Evolutionary conservation across 257 asterid genomes (phyloP).

Genomic region (Verbena officinalis): DNA sequence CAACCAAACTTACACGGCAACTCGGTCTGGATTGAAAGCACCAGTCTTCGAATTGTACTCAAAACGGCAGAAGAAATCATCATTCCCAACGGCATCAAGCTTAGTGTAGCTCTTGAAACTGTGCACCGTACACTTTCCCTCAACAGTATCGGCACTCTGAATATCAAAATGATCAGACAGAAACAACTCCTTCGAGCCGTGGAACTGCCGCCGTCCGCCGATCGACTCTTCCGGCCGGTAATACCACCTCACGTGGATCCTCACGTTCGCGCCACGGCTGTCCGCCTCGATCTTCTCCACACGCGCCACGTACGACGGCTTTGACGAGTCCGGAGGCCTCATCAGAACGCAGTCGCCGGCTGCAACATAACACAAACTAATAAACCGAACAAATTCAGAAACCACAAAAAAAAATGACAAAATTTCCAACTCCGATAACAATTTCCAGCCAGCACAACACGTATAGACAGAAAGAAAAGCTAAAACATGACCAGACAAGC

Average conservation of each 20-base stretch:
- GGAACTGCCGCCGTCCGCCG: slow-evolving; percentile 92
- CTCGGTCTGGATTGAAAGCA: slow-evolving; percentile 90
- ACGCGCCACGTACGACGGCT: slow-evolving; percentile 85
- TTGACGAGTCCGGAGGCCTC: slow-evolving; percentile 78
- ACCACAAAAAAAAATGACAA: slow-evolving; percentile 16
- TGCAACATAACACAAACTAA: slow-evolving; percentile 29
- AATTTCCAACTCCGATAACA: slow-evolving; percentile 28
- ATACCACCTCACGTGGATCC: slow-evolving; percentile 82
- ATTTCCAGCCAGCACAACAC: slow-evolving; percentile 33
- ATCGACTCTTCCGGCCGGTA: slow-evolving; percentile 98
- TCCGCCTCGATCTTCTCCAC: slow-evolving; percentile 93
- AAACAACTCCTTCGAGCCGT: slow-evolving; percentile 89
- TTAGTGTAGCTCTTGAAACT: slow-evolving; percentile 82
- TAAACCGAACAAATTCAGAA: neutral
- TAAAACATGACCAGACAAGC: neutral
- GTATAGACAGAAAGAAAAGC: too few relatives aligned
- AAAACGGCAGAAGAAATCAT: slow-evolving; percentile 91
- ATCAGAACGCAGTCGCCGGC: slow-evolving; percentile 95
- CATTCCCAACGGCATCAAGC: slow-evolving; percentile 90
- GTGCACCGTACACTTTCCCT: slow-evolving; percentile 90
- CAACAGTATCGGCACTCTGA: slow-evolving; percentile 90
- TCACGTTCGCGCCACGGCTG: slow-evolving; percentile 72
- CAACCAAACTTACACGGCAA: slow-evolving; percentile 75
- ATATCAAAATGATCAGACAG: slow-evolving; percentile 86
- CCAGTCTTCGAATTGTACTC: slow-evolving; percentile 91